Evolutionary conservation across 257 asterid species (phyloP).

Genomic region (Craterostigma plantagineum): DNA sequence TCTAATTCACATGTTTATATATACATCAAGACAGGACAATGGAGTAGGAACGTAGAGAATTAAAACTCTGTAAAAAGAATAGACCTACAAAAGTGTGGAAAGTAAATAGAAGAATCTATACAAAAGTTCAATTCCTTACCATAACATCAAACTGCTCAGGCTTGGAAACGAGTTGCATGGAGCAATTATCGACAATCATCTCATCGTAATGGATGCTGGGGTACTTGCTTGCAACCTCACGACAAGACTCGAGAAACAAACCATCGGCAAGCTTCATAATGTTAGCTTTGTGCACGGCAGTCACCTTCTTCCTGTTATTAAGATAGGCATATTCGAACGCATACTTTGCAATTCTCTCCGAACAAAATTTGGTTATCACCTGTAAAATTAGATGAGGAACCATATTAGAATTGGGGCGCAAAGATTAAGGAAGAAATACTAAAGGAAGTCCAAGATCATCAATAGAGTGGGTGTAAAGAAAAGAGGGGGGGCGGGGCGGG

Average conservation of each 20-base stretch:
- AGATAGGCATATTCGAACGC: conserved; percentile 98
- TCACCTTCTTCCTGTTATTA: conserved; percentile 84
- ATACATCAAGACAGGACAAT: no score
- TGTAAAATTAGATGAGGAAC: conserved; percentile 19
- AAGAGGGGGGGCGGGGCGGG: no score
- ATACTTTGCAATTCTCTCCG: conserved; percentile 85
- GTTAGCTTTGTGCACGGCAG: conserved; percentile 98
- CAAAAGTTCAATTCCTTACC: conserved; percentile 20
- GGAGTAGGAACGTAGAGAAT: no score
- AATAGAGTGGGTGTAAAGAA: neutral
- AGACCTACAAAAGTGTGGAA: no score
- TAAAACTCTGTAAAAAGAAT: no score
- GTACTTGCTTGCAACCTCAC: conserved; percentile 86
- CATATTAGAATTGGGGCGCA: no score
- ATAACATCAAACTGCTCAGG: conserved; percentile 98
- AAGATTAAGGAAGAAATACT: no score
- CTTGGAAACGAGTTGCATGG: conserved; percentile 98
- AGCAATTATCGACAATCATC: conserved; percentile 94
- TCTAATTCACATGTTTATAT: no score
- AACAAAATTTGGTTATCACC: conserved; percentile 96
- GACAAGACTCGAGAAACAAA: conserved; percentile 82
- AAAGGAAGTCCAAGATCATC: neutral
- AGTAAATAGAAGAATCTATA: no score
- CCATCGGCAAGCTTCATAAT: conserved; percentile 99
- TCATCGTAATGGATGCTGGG: conserved; percentile 77